Evolutionary conservation across 1,284 basidiomycete genomes (phyloP).

Genomic region (Fomitiporia mediterranea): DNA sequence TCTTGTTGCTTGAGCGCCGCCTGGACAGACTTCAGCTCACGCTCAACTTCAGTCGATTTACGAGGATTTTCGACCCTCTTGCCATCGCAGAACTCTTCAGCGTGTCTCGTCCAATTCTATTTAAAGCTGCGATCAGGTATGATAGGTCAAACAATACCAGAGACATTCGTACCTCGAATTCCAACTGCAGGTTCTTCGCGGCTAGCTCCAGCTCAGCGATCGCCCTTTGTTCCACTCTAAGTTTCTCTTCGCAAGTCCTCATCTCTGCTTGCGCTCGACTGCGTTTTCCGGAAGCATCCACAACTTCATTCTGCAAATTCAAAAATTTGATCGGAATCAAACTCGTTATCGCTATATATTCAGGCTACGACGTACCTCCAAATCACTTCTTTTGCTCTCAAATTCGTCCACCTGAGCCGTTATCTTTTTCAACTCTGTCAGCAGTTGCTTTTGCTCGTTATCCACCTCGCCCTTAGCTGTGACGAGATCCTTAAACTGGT

Average conservation of each 20-base stretch:
- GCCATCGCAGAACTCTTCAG: conserved; percentile 54
- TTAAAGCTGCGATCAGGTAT: neutral
- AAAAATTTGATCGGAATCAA: neutral
- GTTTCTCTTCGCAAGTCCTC: conserved; percentile 45
- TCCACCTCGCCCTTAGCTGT: conserved; percentile 41
- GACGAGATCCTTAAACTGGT: conserved; percentile 46
- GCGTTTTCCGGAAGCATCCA: conserved; percentile 41
- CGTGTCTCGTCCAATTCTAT: conserved; percentile 63
- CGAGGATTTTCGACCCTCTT: conserved; percentile 53
- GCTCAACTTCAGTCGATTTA: conserved; percentile 49
- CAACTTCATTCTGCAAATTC: conserved; percentile 36
- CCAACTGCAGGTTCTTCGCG: conserved; percentile 48
- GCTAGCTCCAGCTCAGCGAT: conserved; percentile 41
- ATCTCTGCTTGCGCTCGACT: conserved; percentile 43
- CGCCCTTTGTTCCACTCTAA: conserved; percentile 39
- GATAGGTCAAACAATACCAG: neutral
- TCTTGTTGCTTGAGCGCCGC: conserved; percentile 68
- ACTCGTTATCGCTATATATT: neutral
- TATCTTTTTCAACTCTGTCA: conserved; percentile 41
- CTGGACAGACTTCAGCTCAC: conserved; percentile 58
- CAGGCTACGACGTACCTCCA: conserved; percentile 35
- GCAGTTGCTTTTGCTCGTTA: conserved; percentile 36
- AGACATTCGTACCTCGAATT: conserved; percentile 45
- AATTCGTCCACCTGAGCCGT: conserved; percentile 46
- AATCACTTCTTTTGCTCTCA: conserved; percentile 34